Evolutionary conservation across 1,139 yeast species (phyloP), one percentile per base, ranked within the genome.

Genomic region (Yamadazyma dendronema): DNA sequence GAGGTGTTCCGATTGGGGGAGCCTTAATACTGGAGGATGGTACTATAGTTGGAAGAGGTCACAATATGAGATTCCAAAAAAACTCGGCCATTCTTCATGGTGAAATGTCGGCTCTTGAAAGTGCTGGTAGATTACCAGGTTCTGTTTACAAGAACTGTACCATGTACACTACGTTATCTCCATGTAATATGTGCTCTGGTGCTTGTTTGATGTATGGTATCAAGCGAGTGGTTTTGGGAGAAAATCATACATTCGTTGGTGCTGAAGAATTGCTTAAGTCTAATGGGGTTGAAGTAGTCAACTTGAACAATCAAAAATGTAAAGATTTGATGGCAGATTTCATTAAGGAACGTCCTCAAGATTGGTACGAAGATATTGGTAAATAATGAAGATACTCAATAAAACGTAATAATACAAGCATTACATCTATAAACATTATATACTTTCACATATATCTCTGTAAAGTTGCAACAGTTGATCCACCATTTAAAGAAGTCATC

Each of bases 101-200:
- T 17, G 97, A 90, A 57, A 90, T 86, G 54, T 77, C 90, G 10
- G 82, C 95, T 8, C 70, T 90, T 43, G 97, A 89, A 56, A 81
- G 85, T 48, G 94, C 96, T 14, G 97, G 97, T 11, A 77, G 97
- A 53, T 70, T 90, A 39, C 75, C 77, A 15, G 90, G 87, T 4
- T 66, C 67, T 26, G 72, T 72, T 17, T 84, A 84, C 71, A 85
- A 73, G 65, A 75, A 69, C 54, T 82, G 82, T 62, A 84, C 83
- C 47, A 79, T 90, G 80, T 90, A 89, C 63, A 88, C 97, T 30
- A 86, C 97, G 0, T 68, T 90, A 47, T 85, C 96, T 5, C 97
- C 97, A 2, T 90, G 97, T 59, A 73, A 81, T 48, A 90, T 90
- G 97, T 90, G 97, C 56, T 78, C 95, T 6, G 97, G 97, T 14